Evolutionary conservation across 1,284 basidiomycete genomes (phyloP).

Genomic region (Chalciporus sp.): DNA sequence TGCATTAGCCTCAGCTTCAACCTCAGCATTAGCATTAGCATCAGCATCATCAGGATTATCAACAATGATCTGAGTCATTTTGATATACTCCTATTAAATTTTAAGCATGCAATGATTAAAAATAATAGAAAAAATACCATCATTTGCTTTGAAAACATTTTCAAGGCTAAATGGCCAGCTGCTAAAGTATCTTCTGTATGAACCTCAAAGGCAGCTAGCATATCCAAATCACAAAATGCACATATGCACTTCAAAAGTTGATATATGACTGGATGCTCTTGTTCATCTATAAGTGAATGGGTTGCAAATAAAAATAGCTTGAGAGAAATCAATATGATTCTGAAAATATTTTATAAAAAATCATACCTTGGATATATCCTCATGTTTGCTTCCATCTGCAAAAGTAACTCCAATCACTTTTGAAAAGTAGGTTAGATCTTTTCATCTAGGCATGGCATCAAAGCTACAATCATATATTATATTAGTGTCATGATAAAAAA

Average conservation of each 20-base stretch:
- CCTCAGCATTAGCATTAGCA: background rate
- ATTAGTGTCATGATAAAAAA: too few relatives aligned
- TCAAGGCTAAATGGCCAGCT: constrained; percentile 1
- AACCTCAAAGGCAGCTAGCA: constrained; percentile 16
- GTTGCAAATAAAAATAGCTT: constrained; percentile 5
- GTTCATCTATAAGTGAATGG: background rate
- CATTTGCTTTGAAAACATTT: constrained; percentile 3
- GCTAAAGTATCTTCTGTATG: constrained; percentile 23
- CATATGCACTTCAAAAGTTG: constrained; percentile 17
- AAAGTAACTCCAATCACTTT: background rate
- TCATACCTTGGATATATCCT: constrained; percentile 4
- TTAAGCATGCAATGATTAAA: background rate
- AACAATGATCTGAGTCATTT: background rate
- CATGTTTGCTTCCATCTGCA: constrained; percentile 1
- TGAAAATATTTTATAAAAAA: too few relatives aligned
- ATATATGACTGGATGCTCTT: constrained; percentile 3
- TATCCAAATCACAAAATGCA: constrained; percentile 17
- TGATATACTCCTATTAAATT: constrained; percentile 3
- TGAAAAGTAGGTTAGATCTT: constrained; percentile 1
- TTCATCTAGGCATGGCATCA: background rate
- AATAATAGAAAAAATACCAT: constrained; percentile 6
- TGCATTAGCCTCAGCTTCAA: background rate
- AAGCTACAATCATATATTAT: background rate
- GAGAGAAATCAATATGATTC: background rate
- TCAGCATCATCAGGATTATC: background rate